These are phyloP conservation scores for Saccharomycopsis sp. DNA, from an alignment of 805 yeast species.

Conservation along the genomic window DNA sequence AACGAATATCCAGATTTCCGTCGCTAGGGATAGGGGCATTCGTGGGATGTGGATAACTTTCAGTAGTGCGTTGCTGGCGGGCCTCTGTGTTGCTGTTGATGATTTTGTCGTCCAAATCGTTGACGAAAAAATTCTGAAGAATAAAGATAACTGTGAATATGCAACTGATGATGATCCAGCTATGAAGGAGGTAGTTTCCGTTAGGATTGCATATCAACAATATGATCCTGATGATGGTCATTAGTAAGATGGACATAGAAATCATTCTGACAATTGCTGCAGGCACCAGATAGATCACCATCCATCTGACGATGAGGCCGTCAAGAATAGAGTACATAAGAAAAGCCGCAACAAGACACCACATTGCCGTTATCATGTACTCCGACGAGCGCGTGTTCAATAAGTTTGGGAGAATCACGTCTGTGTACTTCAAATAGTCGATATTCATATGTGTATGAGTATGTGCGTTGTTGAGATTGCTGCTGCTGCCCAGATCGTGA, in stretches of 20 bases:
- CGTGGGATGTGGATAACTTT: neutral
- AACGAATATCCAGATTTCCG: neutral
- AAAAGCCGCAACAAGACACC: slow-evolving; percentile 88
- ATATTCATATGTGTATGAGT: slow-evolving; percentile 24
- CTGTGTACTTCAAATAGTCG: slow-evolving; percentile 17
- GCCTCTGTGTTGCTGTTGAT: slow-evolving; percentile 30
- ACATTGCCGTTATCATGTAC: slow-evolving; percentile 74
- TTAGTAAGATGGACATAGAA: slow-evolving; percentile 69
- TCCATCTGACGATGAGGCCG: slow-evolving; percentile 89
- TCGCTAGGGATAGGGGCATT: neutral
- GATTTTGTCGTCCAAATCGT: slow-evolving; percentile 43
- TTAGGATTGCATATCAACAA: slow-evolving; percentile 65
- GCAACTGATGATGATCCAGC: slow-evolving; percentile 90
- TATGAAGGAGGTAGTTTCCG: slow-evolving; percentile 68
- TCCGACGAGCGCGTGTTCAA: slow-evolving; percentile 69
- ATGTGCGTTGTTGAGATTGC: slow-evolving; percentile 21
- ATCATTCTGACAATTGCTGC: slow-evolving; percentile 87
- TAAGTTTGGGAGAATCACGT: slow-evolving; percentile 27
- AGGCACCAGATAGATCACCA: slow-evolving; percentile 77
- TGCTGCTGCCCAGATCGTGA: slow-evolving; percentile 21
- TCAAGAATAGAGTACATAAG: slow-evolving; percentile 78
- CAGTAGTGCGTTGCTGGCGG: neutral
- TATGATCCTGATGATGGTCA: slow-evolving; percentile 62
- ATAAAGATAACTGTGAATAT: slow-evolving; percentile 73
- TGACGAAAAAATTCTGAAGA: slow-evolving; percentile 81